These are phyloP conservation scores for Russula ochroleuca DNA, from an alignment of 768 basidiomycete species.

Conservation along the genomic window DNA sequence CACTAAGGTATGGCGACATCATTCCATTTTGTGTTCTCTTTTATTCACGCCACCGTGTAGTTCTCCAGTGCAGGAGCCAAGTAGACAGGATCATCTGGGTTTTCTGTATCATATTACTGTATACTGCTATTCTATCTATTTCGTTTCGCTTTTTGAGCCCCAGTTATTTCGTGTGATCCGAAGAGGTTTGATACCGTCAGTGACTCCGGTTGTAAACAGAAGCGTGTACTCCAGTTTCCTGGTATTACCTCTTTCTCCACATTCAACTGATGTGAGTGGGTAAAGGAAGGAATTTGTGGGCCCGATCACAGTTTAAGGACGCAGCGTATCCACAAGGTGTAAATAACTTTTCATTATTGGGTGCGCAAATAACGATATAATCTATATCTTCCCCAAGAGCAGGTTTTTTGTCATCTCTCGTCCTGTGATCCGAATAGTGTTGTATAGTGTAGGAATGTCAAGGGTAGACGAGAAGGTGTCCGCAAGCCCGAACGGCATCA, in stretches of 20 bases:
- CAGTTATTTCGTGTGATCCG: not conserved
- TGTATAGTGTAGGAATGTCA: conserved; percentile 76
- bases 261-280: not conserved
- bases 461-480: conserved; percentile 86
- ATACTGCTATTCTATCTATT: conserved; percentile 31
- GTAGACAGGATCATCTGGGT: conserved; percentile 37
- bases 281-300: not conserved
- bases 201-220: not conserved
- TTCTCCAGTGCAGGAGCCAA: conserved; percentile 72
- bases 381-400: conserved; percentile 79
- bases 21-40: not conserved
- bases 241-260: too few species aligned
- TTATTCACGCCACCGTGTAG: conserved; percentile 34
- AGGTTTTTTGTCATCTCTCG: conserved; percentile 83
- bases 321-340: not conserved
- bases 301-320: not conserved
- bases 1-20: conserved; percentile 55
- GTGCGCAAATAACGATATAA: not conserved
- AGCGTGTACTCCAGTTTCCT: not conserved
- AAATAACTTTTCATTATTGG: not conserved
- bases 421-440: conserved; percentile 71
- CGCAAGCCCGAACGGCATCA: conserved; percentile 91
- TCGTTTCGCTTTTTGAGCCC: not conserved
- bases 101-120: conserved; percentile 30
- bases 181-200: not conserved